These are phyloP conservation scores for Lathyrus oleraceus DNA, from an alignment of 306 rosid species.

Conservation along the genomic window DNA sequence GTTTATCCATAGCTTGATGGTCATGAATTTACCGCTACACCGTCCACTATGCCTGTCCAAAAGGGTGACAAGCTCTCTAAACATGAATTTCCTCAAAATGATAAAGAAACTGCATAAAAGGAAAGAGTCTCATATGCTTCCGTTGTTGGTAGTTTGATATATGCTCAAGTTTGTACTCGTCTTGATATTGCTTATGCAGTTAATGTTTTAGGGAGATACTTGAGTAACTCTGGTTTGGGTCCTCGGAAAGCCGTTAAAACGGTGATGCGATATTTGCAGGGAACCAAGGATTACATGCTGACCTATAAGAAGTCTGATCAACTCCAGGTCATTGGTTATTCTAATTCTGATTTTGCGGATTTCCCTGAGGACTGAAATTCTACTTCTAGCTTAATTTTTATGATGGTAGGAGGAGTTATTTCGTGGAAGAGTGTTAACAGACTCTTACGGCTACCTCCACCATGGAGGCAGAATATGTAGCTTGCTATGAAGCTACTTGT, in stretches of 20 bases:
- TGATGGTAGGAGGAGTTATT: not conserved
- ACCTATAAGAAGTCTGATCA: not conserved
- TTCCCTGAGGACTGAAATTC: not conserved
- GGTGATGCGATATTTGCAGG: not conserved
- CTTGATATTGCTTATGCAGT: not conserved
- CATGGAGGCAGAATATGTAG: too few species aligned
- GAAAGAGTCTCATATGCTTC: not conserved
- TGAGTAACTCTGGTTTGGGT: too few species aligned
- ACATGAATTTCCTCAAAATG: too few species aligned
- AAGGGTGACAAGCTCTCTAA: not conserved
- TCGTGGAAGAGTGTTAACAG: too few species aligned
- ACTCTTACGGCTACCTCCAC: too few species aligned
- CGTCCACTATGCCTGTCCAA: too few species aligned
- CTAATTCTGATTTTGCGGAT: too few species aligned
- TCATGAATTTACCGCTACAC: too few species aligned
- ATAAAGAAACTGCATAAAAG: too few species aligned
- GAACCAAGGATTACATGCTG: not conserved
- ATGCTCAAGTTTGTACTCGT: not conserved
- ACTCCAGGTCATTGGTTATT: too few species aligned
- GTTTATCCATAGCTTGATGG: too few species aligned
- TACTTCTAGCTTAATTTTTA: not conserved
- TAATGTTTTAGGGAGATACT: not conserved
- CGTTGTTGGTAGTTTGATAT: not conserved
- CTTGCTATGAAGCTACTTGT: too few species aligned
- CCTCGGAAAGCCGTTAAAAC: not conserved